Base-by-base conservation (phyloP, 345 rosid genomes). In the Citrus reticulata region DNA sequence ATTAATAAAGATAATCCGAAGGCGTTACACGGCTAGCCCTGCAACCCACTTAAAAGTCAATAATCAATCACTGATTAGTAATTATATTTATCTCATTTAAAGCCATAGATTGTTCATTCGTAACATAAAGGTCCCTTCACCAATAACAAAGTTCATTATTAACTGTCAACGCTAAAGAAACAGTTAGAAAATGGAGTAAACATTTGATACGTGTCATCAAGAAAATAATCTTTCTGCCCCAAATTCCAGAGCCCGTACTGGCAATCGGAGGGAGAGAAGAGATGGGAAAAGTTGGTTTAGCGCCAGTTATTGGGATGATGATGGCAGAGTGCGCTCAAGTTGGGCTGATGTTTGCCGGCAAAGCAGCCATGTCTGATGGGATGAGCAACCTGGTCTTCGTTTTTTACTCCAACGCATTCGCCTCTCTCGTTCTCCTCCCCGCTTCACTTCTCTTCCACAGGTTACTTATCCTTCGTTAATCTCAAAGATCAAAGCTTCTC, bases 301-400 rank as follows among this genome's bases (percentile, higher is more conserved):
- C 89, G 24, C 75, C 88, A 25, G 62, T 71, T 40, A 74, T 58
- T n/a, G 91, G 90, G 37, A 90, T 91, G 95, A 49, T 82, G 55
- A 75, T 89, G 83, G 93, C 89, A 42, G 90, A 90, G 83, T 84
- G 85, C 51, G 91, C 90, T 20, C 95, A 90, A 81, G 92, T 85
- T 60, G 92, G 92, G 46, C 79, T 88, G 13, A 86, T 91, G 82
- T 79, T 88, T 67, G 58, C 80, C 11, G 74, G 90, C 80, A 87
- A 89, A 82, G 83, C 81, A 24, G 91, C 79, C 85, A 88, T 91
- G 90, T 84, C 92, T 49, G 54, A 81, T 14, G 92, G 95, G 68
- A 87, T 90, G 88, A 73, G 84, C 85, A 85, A 62, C 78, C 71
- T 87, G 81, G 64, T 87, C 84, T 84, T 90, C 62, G 82, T 88